Conservation (phyloP, 345 rosid genomes). For the Melastoma malabathricum region DNA sequence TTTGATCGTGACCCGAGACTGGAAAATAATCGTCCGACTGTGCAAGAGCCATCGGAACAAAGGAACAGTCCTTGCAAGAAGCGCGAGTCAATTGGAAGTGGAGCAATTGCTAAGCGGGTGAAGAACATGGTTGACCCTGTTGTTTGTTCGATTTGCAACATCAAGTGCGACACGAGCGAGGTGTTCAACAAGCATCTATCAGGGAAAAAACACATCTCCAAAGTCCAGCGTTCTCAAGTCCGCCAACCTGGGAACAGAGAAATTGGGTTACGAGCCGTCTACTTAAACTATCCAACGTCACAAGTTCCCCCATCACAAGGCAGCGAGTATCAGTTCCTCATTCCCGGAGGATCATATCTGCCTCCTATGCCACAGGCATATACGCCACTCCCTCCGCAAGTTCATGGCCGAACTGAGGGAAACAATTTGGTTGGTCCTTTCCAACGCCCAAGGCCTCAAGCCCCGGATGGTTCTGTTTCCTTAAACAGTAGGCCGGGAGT, state of each 20-base stretch:
- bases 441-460: too few relatives aligned
- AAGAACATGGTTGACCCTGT: slow-evolving; percentile 16
- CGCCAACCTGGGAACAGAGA: slow-evolving; percentile 19
- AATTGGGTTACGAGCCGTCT: slow-evolving; percentile 19
- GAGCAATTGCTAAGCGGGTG: slow-evolving; percentile 10
- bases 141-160: slow-evolving; percentile 24
- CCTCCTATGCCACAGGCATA: too few relatives aligned
- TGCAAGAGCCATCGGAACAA: neutral
- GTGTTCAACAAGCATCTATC: slow-evolving; percentile 22
- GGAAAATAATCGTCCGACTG: neutral
- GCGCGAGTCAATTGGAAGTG: slow-evolving; percentile 14
- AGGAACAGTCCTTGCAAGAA: slow-evolving; percentile 11
- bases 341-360: too few relatives aligned
- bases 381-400: too few relatives aligned
- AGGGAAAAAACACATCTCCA: slow-evolving; percentile 28
- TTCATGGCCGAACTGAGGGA: too few relatives aligned
- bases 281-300: neutral
- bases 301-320: too few relatives aligned
- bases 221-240: slow-evolving; percentile 18
- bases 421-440: too few relatives aligned
- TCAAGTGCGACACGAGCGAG: slow-evolving; percentile 21
- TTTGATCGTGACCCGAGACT: neutral
- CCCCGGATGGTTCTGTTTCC: neutral
- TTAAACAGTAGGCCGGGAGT: neutral
- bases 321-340: too few relatives aligned